These are phyloP conservation scores for Cercophora scortea DNA, from an alignment of 495 filamentous ascomycete species.

Conservation along the genomic window DNA sequence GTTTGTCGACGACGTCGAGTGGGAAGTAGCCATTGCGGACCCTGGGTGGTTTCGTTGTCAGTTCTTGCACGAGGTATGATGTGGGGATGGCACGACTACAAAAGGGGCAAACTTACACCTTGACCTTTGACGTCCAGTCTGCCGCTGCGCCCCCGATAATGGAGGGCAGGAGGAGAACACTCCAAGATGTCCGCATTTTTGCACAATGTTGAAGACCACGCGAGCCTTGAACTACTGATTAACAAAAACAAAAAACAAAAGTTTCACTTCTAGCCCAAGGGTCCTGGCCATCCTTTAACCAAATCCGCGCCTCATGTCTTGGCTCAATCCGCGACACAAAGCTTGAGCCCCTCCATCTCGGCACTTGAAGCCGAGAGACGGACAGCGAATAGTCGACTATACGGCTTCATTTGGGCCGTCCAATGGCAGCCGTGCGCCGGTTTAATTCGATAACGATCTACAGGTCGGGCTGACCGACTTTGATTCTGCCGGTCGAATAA, in stretches of 20 bases:
- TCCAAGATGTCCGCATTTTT: constrained; percentile 28
- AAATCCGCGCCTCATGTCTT: background rate
- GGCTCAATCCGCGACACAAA: background rate
- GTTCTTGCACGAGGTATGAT: background rate
- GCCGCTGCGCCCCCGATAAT: constrained; percentile 24
- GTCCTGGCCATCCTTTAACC: background rate
- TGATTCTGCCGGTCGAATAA: too few species aligned
- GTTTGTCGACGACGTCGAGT: constrained; percentile 31
- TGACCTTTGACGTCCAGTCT: constrained; percentile 23
- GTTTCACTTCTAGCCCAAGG: background rate
- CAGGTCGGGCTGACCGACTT: too few species aligned
- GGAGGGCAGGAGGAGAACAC: constrained; percentile 24
- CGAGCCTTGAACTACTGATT: background rate
- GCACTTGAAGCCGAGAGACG: background rate
- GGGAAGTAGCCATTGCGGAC: constrained; percentile 29
- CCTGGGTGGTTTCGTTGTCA: constrained; percentile 7
- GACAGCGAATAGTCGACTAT: too few species aligned
- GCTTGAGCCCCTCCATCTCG: background rate
- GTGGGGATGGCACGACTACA: too few species aligned
- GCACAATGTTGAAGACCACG: background rate
- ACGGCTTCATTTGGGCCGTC: too few species aligned
- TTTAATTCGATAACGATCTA: too few species aligned
- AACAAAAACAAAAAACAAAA: background rate
- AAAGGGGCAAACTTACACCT: constrained; percentile 17
- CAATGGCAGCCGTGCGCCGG: too few species aligned